Conservation (phyloP, 345 rosid species). For the Pugionium dolabratum region DNA sequence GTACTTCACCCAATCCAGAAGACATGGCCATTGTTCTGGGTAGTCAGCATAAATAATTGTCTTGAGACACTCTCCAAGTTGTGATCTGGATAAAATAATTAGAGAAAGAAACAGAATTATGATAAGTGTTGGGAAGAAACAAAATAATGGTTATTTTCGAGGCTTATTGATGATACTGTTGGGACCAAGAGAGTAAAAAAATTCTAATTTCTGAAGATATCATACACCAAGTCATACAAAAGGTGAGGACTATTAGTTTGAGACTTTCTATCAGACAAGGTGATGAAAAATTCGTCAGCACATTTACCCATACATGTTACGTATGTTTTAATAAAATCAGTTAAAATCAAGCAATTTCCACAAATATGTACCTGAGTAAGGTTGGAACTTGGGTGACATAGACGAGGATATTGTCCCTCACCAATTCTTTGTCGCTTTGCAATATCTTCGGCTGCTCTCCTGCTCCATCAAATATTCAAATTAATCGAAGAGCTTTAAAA, state of each 20-base stretch:
- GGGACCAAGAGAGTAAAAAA: constrained; percentile 4
- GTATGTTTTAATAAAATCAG: constrained; percentile 2
- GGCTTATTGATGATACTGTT: not conserved
- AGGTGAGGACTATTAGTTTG: constrained; percentile 13
- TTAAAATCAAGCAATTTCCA: not conserved
- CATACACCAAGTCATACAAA: not conserved
- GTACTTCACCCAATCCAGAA: constrained; percentile 92
- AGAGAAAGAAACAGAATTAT: constrained; percentile 3
- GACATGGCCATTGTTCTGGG: constrained; percentile 98
- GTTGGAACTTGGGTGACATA: constrained; percentile 88
- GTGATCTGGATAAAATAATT: constrained; percentile 56
- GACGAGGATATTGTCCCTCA: constrained; percentile 82
- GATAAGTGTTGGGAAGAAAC: not conserved
- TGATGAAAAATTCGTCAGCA: not conserved
- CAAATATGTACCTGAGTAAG: constrained; percentile 64
- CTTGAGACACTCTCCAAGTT: constrained; percentile 96
- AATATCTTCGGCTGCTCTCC: constrained; percentile 73
- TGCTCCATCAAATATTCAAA: constrained; percentile 32
- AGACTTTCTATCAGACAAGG: constrained; percentile 4
- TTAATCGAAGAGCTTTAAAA: constrained; percentile 6
- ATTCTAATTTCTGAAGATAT: not conserved
- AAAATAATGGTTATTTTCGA: not conserved
- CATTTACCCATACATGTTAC: not conserved
- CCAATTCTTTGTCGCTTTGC: constrained; percentile 72
- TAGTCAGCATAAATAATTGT: constrained; percentile 93